phyloP scores from a whole-genome alignment of 2,329 filamentous ascomycete genomes.

The Plenodomus biglobosus region DNA sequence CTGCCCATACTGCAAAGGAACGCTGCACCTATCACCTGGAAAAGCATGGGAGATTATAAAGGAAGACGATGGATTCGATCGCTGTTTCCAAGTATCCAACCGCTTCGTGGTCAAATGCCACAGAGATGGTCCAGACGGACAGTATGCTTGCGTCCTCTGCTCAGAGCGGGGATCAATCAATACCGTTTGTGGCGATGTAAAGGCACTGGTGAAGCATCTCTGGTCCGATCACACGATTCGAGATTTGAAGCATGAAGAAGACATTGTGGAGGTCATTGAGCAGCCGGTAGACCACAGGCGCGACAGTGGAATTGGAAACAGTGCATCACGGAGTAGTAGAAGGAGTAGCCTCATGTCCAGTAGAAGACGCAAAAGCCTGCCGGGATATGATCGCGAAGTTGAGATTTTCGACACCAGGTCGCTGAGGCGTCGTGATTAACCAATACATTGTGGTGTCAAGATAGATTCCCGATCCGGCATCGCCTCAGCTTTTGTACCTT shows the following conservation, averaged over 20 bases:
- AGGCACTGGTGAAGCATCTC: conserved; percentile 39
- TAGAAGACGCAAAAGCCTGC: conserved; percentile 16
- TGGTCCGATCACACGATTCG: conserved; percentile 36
- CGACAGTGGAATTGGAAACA: conserved; percentile 30
- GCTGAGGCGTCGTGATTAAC: conserved; percentile 3
- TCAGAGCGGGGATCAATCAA: conserved; percentile 25
- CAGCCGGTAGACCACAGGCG: conserved; percentile 19
- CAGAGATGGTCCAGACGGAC: conserved; percentile 34
- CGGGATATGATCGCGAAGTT: conserved; percentile 28
- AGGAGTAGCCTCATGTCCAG: conserved; percentile 33
- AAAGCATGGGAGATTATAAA: conserved; percentile 43
- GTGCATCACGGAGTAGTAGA: conserved; percentile 20
- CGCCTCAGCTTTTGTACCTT: not conserved
- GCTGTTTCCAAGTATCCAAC: conserved; percentile 38
- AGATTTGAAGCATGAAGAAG: conserved; percentile 37
- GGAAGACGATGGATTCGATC: conserved; percentile 31
- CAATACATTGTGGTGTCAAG: not conserved
- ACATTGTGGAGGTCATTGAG: conserved; percentile 36
- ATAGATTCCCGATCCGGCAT: not conserved
- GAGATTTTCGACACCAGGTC: conserved; percentile 26
- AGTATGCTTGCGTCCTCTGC: conserved; percentile 41
- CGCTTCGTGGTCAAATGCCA: conserved; percentile 44
- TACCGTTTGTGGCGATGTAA: conserved; percentile 43
- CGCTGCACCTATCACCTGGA: conserved; percentile 35
- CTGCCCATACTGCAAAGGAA: conserved; percentile 36